Evolutionary conservation across 164 flowering plant species (phyloP), one percentile per base, ranked within the genome.

Genomic region (Nymphaea colorata): DNA sequence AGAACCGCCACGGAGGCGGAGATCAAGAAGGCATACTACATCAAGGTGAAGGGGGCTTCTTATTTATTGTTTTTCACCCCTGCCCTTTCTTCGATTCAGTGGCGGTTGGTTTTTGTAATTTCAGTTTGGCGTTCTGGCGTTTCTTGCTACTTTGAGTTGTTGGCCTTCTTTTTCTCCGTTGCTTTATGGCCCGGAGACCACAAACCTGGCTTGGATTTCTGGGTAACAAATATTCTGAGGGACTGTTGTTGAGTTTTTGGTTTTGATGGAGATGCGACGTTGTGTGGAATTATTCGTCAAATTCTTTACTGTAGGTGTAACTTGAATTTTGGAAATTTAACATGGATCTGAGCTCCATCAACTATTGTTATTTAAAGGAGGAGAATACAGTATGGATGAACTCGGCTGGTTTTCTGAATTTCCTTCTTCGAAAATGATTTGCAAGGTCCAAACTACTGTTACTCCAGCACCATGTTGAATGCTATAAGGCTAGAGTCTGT

Each of bases 1-100:
- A 11, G 36, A 8, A n/a, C 11, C 41, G 64, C 64, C 25, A 61
- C 64, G 16, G 64, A 61, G 64, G 64, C 64, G 15, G 64, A 61
- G 64, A 61, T 61, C 64, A 61, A 61, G 64, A 61, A 61, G 41
- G 64, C 64, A n/a, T 61, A 61, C 41, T 61, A 61, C 5, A 6
- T 61, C 25, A 61, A 61, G 64, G 64, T 61, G 64, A 61, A 25
- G 36, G 36, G 36, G 36, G 36, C 36, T 25, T 25, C 36, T 25
- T 25, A 25, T 25, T 61, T n/a, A 8, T 36, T 36, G 6, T 61
- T 8, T n/a, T n/a, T n/a, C 64, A 8, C n/a, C 41, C 41, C 16
- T n/a, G 5, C 55, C 55, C 53, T 4, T 7, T 47, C 55, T 6
- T 47, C 12, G 11, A 4, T 47, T 25, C 36, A 25, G 36, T 25